Evolutionary conservation across 805 yeast genomes (phyloP), one percentile per base, ranked within the genome.

Genomic region (Myxozyma neotropica): DNA sequence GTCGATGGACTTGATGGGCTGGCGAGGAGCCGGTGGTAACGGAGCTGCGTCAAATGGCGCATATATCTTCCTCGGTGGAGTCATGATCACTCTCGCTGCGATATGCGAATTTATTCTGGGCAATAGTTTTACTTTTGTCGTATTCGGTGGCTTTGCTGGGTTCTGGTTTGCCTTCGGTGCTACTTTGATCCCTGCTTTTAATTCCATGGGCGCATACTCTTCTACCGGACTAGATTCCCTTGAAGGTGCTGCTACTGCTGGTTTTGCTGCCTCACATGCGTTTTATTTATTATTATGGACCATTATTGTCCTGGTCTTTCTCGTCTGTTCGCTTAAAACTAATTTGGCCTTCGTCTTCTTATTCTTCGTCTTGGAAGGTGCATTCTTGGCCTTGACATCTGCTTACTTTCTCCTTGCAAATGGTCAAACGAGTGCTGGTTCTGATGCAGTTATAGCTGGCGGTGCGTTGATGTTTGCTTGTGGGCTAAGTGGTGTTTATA

Each of bases 121-220:
- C 26, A 64, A 64, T 59, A 58, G 67, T n/a, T 64, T 63, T 39
- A 45, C 67, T n/a, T 64, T 62, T 39, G 62, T 58, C 38, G 59
- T 59, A 27, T 63, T 63, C 38, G 39, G 58, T 44, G 33, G 40
- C 21, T 57, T 59, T 26, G 54, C 59, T 13, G 61, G 57, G 24
- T 64, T 51, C 47, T 64, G 67, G 66, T 38, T 64, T 38, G 40
- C 67, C 21, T 43, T 58, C 35, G 64, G 52, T 23, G 58, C 44
- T 19, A 53, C 53, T 13, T 36, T 63, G 27, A 63, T 54, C 31
- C 67, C 67, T 1, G n/a, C 53, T 19, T 64, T 63, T 51, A 60
- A 60, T 43, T 17, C 58, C 2, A 55, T 44, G 29, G 64, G 64
- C 17, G 62, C 64, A 4, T 60, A 60, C 31, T 52, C 63, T 7